Percentiles rank a stretch among this genome's conserved stretches.
Conservation (phyloP, 345 rosid genomes). For the Ailanthus altissimus region DNA sequence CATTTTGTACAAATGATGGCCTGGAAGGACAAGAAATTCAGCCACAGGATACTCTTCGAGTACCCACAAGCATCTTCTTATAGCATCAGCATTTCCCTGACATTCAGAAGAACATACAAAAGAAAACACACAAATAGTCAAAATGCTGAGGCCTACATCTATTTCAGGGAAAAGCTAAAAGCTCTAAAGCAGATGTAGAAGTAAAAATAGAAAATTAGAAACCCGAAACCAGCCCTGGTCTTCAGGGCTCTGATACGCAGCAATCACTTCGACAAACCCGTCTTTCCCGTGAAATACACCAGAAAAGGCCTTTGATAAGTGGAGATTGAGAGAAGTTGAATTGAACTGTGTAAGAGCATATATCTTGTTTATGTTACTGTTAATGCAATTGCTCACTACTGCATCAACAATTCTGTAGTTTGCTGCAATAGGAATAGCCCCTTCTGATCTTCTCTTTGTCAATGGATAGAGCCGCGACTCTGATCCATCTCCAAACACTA, state of each 20-base stretch:
- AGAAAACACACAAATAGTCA: not conserved
- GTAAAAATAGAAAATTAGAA: not conserved
- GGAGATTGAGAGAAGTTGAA: slow-evolving; percentile 85
- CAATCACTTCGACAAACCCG: slow-evolving; percentile 73
- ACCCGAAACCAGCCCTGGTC: slow-evolving; percentile 86
- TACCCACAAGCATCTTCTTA: slow-evolving; percentile 82
- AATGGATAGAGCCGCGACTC: slow-evolving; percentile 68
- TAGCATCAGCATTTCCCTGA: slow-evolving; percentile 89
- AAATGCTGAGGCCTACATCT: not conserved
- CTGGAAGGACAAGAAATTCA: slow-evolving; percentile 77
- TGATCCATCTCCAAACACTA: slow-evolving; percentile 77
- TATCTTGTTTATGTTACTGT: slow-evolving; percentile 75
- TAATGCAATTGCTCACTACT: slow-evolving; percentile 85
- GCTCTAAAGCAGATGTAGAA: not conserved
- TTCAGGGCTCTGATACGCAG: slow-evolving; percentile 80
- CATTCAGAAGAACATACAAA: slow-evolving; percentile 1
- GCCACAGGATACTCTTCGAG: slow-evolving; percentile 72
- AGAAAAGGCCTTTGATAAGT: slow-evolving; percentile 69
- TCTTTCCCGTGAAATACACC: slow-evolving; percentile 60
- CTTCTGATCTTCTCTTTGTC: slow-evolving; percentile 78
- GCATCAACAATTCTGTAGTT: slow-evolving; percentile 78
- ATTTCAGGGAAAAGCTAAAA: not conserved
- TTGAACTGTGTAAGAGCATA: slow-evolving; percentile 86
- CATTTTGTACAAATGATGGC: slow-evolving; percentile 85
- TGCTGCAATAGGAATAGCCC: slow-evolving; percentile 76